phyloP scores from a whole-genome alignment of 2,329 filamentous ascomycete species.

The Bipolaris cookei region DNA sequence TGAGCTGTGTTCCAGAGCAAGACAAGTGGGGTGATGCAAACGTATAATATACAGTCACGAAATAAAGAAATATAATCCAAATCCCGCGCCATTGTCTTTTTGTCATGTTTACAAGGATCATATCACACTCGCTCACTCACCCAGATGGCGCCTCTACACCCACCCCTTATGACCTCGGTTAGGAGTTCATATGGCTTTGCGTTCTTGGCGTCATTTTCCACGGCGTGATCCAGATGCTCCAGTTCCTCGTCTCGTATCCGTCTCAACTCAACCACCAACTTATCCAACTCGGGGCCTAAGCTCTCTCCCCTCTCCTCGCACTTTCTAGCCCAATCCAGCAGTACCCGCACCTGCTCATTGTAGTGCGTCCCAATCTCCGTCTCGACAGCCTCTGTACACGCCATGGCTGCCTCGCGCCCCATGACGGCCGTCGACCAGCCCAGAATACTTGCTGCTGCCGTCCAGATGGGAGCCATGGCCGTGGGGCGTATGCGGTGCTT shows the following conservation, averaged over 20 bases:
- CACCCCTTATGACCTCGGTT: slow-evolving; percentile 84
- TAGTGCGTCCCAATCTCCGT: slow-evolving; percentile 98
- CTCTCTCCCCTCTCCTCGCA: slow-evolving; percentile 81
- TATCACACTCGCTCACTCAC: slow-evolving; percentile 69
- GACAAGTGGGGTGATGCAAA: too few relatives aligned
- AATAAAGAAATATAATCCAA: not conserved
- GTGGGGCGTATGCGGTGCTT: slow-evolving; percentile 91
- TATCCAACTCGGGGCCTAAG: slow-evolving; percentile 76
- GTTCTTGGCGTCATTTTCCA: slow-evolving; percentile 89
- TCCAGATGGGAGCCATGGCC: slow-evolving; percentile 90
- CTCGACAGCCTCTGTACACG: slow-evolving; percentile 97
- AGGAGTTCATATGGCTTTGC: slow-evolving; percentile 89
- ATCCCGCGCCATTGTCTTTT: not conserved
- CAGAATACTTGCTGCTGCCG: slow-evolving; percentile 75
- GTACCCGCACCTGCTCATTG: slow-evolving; percentile 82
- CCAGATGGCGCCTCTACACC: slow-evolving; percentile 92
- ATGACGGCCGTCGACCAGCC: slow-evolving; percentile 90
- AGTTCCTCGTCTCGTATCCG: slow-evolving; percentile 93
- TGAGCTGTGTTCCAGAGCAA: not conserved
- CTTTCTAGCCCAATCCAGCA: slow-evolving; percentile 80
- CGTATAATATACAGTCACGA: not conserved
- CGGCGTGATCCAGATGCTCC: slow-evolving; percentile 93
- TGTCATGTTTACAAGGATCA: slow-evolving; percentile 1
- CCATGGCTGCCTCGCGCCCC: slow-evolving; percentile 95
- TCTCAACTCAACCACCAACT: slow-evolving; percentile 75